These are phyloP conservation scores for Colletotrichum sp. DNA, from an alignment of 2,329 filamentous ascomycete species.

Conservation along the genomic window DNA sequence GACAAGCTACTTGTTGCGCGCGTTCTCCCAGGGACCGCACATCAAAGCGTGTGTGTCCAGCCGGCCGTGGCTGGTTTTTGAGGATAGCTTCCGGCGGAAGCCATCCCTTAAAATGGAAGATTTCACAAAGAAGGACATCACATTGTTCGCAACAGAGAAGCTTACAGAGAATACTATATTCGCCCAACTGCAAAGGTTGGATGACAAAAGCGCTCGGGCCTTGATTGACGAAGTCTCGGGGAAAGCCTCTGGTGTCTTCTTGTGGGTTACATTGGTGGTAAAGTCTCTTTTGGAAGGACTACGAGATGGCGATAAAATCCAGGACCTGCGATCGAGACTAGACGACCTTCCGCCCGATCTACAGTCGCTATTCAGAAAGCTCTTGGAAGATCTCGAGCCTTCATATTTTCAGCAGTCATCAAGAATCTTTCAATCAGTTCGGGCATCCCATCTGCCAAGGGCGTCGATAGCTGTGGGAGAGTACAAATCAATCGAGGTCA, in stretches of 20 bases:
- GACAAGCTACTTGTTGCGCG: not conserved
- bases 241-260: slow-evolving; percentile 23
- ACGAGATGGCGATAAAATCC: not conserved
- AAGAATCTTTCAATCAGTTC: not conserved
- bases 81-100: slow-evolving; percentile 10
- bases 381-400: not conserved
- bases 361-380: not conserved
- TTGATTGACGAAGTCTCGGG: slow-evolving; percentile 11
- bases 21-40: not conserved
- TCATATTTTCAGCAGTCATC: not conserved
- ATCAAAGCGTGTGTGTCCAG: slow-evolving; percentile 36
- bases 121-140: slow-evolving; percentile 21
- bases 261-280: slow-evolving; percentile 24
- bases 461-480: not conserved
- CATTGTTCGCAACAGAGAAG: not conserved
- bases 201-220: not conserved
- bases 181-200: not conserved
- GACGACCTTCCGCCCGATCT: not conserved
- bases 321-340: not conserved
- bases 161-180: not conserved
- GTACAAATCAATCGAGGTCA: not conserved
- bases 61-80: slow-evolving; percentile 29
- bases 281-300: slow-evolving; percentile 17
- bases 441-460: not conserved
- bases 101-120: slow-evolving; percentile 20